Conservation (phyloP, 306 rosid genomes). For the Casuarina glauca region DNA sequence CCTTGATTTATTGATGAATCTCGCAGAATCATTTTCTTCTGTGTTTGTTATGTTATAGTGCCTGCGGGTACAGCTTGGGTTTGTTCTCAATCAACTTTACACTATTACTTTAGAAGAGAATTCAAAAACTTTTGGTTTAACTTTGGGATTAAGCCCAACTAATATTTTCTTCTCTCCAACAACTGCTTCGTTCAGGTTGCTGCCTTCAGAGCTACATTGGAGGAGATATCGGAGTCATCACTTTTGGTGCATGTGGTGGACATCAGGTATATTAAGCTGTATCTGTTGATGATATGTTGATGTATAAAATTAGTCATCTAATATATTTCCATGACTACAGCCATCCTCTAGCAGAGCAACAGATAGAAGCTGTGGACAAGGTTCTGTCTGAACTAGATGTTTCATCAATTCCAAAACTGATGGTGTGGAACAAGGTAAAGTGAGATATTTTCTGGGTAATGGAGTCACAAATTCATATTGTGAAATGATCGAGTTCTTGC, state of each 20-base stretch:
- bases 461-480: constrained; percentile 5
- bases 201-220: constrained; percentile 96
- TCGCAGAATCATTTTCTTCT: constrained; percentile 23
- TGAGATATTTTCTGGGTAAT: constrained; percentile 2
- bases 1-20: constrained; percentile 15
- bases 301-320: constrained; percentile 26
- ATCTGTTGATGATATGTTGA: constrained; percentile 21
- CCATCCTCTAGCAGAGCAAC: constrained; percentile 91
- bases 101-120: constrained; percentile 16
- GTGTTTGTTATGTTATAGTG: constrained; percentile 5
- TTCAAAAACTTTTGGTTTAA: constrained; percentile 2
- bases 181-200: constrained; percentile 65
- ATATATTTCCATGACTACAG: constrained; percentile 57
- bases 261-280: constrained; percentile 61
- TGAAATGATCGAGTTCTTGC: not conserved
- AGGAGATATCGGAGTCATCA: constrained; percentile 92
- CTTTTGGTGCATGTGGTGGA: constrained; percentile 88
- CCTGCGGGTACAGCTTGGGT: not conserved
- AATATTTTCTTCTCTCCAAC: constrained; percentile 1
- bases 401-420: constrained; percentile 78
- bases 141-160: constrained; percentile 16
- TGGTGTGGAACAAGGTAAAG: constrained; percentile 93
- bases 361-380: constrained; percentile 93
- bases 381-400: constrained; percentile 85
- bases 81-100: not conserved